A percentile compares a stretch with the other conserved stretches of the same genome.
phyloP scores from a whole-genome alignment of 129 eudicot genomes.

The Smallanthus sonchifolius region DNA sequence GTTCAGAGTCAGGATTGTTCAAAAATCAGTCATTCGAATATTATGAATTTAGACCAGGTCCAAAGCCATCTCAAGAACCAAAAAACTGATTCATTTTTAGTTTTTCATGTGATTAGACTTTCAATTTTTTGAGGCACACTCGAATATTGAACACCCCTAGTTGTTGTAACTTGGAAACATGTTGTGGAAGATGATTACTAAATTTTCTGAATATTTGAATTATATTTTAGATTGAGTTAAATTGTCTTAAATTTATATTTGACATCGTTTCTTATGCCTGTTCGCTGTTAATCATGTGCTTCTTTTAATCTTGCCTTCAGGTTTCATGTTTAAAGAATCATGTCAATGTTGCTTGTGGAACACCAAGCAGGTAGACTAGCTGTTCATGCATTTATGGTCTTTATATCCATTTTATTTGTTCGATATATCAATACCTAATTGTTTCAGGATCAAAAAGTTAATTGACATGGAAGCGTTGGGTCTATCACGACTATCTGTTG shows the following conservation, averaged over 20 bases:
- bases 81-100: background rate
- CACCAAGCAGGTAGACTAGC: slow-evolving; percentile 65
- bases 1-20: background rate
- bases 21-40: background rate
- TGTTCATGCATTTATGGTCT: slow-evolving; percentile 1
- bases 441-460: slow-evolving; percentile 80
- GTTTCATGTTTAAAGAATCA: slow-evolving; percentile 63
- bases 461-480: slow-evolving; percentile 79
- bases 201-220: background rate
- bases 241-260: background rate
- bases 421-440: background rate
- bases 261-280: background rate
- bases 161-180: background rate
- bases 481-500: slow-evolving; percentile 61
- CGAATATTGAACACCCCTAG: background rate
- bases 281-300: background rate
- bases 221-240: background rate
- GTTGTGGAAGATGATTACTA: background rate
- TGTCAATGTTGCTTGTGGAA: slow-evolving; percentile 82
- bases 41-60: background rate
- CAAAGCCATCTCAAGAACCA: background rate
- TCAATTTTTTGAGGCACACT: background rate
- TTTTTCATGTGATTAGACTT: background rate
- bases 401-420: slow-evolving; percentile 2
- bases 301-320: slow-evolving; percentile 33